Conservation (phyloP, 2,329 filamentous ascomycete species). For the Trichoderma guizhouense region DNA sequence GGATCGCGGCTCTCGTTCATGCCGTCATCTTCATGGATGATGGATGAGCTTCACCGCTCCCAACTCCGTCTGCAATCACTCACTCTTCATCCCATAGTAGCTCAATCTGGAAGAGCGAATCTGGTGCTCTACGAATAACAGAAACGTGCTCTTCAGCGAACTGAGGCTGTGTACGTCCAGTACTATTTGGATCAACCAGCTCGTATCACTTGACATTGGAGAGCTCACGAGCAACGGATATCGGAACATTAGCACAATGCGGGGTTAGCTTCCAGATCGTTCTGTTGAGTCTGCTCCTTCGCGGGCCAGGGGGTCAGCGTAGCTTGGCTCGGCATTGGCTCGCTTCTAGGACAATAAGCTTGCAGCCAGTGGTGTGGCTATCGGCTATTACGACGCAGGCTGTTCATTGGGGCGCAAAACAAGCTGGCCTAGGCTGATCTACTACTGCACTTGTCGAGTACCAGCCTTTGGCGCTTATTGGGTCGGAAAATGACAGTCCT, state of each 20-base stretch:
- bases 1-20: background rate
- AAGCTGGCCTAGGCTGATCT: background rate
- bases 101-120: background rate
- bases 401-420: constrained; percentile 2
- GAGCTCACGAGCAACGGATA: background rate
- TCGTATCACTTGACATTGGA: background rate
- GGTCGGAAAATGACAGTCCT: background rate
- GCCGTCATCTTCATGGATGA: background rate
- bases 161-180: background rate
- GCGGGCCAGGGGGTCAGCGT: background rate
- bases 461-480: background rate
- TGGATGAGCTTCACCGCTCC: background rate
- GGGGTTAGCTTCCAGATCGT: background rate
- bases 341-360: background rate
- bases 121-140: background rate
- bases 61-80: background rate
- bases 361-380: background rate
- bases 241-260: background rate
- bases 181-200: background rate
- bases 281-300: background rate
- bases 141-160: background rate
- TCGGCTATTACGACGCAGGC: background rate
- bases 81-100: background rate
- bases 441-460: background rate
- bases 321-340: constrained; percentile 1